Evolutionary conservation across 2,329 filamentous ascomycete genomes (phyloP), one percentile per base, ranked within the genome.

Genomic region (Scytalidium sp.): DNA sequence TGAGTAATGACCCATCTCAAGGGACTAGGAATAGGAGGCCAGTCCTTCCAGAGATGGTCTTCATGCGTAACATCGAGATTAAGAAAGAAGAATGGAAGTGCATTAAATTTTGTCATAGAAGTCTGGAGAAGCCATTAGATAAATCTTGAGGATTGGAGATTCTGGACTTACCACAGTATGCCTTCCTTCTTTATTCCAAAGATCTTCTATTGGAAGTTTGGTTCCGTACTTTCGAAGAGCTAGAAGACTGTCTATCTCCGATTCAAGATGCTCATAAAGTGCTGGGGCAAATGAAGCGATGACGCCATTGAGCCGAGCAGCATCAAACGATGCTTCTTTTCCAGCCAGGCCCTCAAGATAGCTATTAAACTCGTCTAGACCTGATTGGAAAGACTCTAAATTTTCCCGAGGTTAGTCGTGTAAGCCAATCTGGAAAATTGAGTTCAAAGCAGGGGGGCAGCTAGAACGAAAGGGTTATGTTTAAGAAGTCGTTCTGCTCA

Each of bases 51-150:
- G 59, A 74, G 63, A 20, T 80, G 81, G 5, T 76, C 76, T 65
- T 87, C 84, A 52, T 70, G 73, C 3, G 75, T 81, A 40, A 71
- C 66, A 62, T 87, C 84, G 19, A 84, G 66, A 60, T 86, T 86
- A 55, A 84, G 64, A 49, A 86, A 61, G 68, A 86, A 84, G 58
- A 87, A 85, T 1, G 82, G 81, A 15, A 86, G 75, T 0, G 82
- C 81, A 51, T 43, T 43, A 45, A 50, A 44, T 29, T 85, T 81
- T 17, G 75, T 69, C 32, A 75, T 71, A 22, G 80, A 79, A 0
- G 79, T 80, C 67, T 83, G 83, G 43, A 72, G 78, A n/a, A 85
- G 77, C 13, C 13, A 29, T 7, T 13, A 29, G 25, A 29, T 8
- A 13, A 29, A 29, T 29, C 13, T 29, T 29, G 8, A 13, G 13